A percentile compares a stretch with the other conserved stretches of the same genome.
Conservation (phyloP, 306 rosid genomes). For the Lathyrus aphaca region DNA sequence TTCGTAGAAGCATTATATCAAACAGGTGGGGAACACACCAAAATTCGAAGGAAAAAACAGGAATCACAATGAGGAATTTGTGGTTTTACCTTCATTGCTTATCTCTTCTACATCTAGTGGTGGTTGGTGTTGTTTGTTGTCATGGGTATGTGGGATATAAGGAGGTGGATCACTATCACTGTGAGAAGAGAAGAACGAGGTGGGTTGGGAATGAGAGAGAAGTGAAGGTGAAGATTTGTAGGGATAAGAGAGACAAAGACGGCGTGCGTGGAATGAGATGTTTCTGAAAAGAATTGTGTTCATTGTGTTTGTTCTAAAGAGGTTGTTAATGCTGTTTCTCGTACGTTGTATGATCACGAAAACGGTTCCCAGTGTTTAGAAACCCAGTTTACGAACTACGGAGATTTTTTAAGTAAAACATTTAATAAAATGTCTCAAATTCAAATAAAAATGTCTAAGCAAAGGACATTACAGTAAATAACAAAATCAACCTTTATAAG, state of each 20-base stretch:
- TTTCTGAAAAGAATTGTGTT: slow-evolving; percentile 44
- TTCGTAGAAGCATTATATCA: slow-evolving; percentile 39
- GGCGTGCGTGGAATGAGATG: slow-evolving; percentile 45
- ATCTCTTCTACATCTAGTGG: slow-evolving; percentile 32
- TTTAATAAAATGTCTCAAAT: too few relatives aligned
- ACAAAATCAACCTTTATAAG: too few relatives aligned
- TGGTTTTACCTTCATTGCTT: slow-evolving; percentile 45
- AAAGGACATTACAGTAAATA: too few relatives aligned
- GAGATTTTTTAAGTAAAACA: too few relatives aligned
- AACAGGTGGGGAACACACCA: slow-evolving; percentile 36
- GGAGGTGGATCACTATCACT: slow-evolving; percentile 11
- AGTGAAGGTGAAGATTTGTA: slow-evolving; percentile 23
- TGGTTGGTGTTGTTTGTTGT: slow-evolving; percentile 17
- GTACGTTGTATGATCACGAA: background rate
- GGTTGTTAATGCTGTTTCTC: background rate
- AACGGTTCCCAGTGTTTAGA: background rate
- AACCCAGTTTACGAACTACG: too few relatives aligned
- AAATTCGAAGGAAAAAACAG: background rate
- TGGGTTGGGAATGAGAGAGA: slow-evolving; percentile 16
- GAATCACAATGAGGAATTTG: background rate
- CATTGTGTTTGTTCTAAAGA: slow-evolving; percentile 38
- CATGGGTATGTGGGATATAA: background rate
- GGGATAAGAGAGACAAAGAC: slow-evolving; percentile 39
- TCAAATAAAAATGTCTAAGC: too few relatives aligned
- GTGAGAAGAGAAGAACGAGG: slow-evolving; percentile 36